Evolutionary conservation across 768 basidiomycete genomes (phyloP).

Genomic region (Russula earlei): DNA sequence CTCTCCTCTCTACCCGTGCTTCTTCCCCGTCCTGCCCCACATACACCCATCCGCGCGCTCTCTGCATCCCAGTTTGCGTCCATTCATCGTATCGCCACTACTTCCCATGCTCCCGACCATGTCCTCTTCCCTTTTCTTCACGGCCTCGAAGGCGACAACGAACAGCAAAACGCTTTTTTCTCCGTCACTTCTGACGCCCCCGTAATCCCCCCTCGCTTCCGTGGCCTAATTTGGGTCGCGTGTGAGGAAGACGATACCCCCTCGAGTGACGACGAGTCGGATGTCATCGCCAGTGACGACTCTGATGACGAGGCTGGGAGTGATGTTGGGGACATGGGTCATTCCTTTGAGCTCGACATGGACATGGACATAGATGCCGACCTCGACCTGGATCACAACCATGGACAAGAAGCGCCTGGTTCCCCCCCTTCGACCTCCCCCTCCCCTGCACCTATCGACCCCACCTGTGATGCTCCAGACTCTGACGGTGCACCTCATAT

Average conservation of each 20-base stretch:
- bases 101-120: conserved; percentile 67
- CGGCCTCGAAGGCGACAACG: conserved; percentile 73
- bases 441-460: conserved; percentile 4
- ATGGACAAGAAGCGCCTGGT: neutral
- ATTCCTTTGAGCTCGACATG: conserved; percentile 25
- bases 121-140: conserved; percentile 86
- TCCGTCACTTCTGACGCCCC: conserved; percentile 27
- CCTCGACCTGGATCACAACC: conserved; percentile 16
- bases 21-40: conserved; percentile 29
- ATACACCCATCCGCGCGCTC: conserved; percentile 35
- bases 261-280: conserved; percentile 23
- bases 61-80: conserved; percentile 42
- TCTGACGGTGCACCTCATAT: conserved; percentile 32
- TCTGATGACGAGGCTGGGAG: conserved; percentile 17
- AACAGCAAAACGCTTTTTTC: conserved; percentile 77
- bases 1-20: conserved; percentile 25
- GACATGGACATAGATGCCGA: conserved; percentile 28
- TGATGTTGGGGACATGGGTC: conserved; percentile 20
- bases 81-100: conserved; percentile 53
- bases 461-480: conserved; percentile 10
- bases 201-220: conserved; percentile 29
- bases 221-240: conserved; percentile 81
- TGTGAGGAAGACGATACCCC: conserved; percentile 52
- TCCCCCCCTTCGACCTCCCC: conserved; percentile 3
- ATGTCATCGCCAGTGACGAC: conserved; percentile 26